Conservation (phyloP, 129 eudicot genomes). For the Cynara cardunculus region DNA sequence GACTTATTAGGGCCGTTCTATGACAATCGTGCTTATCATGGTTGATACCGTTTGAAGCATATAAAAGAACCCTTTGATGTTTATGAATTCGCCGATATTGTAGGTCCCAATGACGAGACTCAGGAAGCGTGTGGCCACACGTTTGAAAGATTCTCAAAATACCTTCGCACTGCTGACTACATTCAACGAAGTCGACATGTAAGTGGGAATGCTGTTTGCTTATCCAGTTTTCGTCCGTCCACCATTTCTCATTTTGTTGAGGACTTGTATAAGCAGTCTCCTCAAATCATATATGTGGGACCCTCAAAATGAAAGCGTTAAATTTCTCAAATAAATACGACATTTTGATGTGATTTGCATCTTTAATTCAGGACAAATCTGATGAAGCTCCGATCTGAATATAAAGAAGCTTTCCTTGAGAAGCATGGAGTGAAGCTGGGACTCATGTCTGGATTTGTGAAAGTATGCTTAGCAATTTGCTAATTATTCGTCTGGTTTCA, state of each 20-base stretch:
- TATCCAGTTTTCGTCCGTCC: not conserved
- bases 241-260: not conserved
- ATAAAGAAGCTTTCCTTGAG: constrained; percentile 84
- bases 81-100: not conserved
- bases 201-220: constrained; percentile 19
- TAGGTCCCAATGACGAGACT: constrained; percentile 98
- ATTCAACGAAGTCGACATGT: constrained; percentile 97
- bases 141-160: constrained; percentile 95
- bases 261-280: no score
- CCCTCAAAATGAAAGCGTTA: not conserved
- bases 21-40: not conserved
- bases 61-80: not conserved
- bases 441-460: constrained; percentile 92
- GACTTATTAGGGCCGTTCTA: not conserved
- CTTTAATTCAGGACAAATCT: constrained; percentile 69
- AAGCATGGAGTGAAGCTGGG: constrained; percentile 96
- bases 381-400: constrained; percentile 93
- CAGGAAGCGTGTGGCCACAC: constrained; percentile 90
- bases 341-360: not conserved
- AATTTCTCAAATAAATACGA: not conserved
- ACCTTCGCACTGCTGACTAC: constrained; percentile 95
- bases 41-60: not conserved
- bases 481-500: no score
- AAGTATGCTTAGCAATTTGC: constrained; percentile 34
- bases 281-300: not conserved